A percentile compares a stretch with the other conserved stretches of the same genome.
Evolutionary conservation across 129 eudicot genomes (phyloP).

Genomic region (Tanacetum coccineum): DNA sequence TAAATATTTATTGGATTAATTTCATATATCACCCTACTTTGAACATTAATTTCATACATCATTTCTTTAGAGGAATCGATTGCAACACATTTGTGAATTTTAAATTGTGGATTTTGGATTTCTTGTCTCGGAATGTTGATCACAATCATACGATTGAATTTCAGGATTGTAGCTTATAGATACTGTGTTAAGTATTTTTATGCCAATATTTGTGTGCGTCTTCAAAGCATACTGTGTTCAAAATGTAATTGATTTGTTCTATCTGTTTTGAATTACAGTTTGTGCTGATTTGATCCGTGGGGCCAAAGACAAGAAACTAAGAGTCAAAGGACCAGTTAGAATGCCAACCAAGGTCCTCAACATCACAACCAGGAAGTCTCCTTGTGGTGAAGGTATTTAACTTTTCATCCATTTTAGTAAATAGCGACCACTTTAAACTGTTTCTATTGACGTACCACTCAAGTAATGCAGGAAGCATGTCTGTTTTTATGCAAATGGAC

Average conservation of each 20-base stretch:
- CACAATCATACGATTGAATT: too few species aligned
- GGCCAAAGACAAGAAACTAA: conserved; percentile 48
- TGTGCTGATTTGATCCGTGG: conserved; percentile 89
- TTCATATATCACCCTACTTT: too few species aligned
- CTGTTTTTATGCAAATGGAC: background rate
- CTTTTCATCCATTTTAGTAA: background rate
- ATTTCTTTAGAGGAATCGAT: too few species aligned
- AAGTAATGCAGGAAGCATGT: background rate
- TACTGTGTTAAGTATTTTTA: too few species aligned
- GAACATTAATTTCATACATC: too few species aligned
- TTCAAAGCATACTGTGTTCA: background rate
- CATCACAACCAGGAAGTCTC: conserved; percentile 4
- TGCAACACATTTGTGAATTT: too few species aligned
- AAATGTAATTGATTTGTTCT: background rate
- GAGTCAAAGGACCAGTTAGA: conserved; percentile 4
- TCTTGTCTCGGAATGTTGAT: too few species aligned
- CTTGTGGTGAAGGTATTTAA: conserved; percentile 4
- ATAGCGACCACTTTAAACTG: background rate
- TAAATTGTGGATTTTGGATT: too few species aligned
- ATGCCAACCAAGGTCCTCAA: background rate
- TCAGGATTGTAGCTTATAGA: too few species aligned
- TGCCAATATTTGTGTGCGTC: too few species aligned
- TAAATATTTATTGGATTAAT: too few species aligned
- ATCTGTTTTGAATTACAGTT: conserved; percentile 34
- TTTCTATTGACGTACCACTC: too few species aligned